phyloP scores from a whole-genome alignment of 805 yeast genomes.

The Pichia ethanolica region DNA sequence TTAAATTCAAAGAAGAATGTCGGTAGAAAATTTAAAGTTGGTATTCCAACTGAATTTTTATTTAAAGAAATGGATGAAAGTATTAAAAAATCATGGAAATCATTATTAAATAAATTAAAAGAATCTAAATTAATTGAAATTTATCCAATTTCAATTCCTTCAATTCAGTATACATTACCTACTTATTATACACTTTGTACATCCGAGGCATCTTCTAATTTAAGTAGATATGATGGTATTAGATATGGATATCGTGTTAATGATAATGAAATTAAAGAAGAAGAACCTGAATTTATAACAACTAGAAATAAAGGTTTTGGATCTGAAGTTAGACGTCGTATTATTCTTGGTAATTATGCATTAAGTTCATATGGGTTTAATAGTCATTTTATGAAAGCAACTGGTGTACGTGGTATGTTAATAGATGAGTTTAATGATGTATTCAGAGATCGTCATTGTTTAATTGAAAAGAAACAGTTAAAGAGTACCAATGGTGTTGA shows the following conservation, averaged over 20 bases:
- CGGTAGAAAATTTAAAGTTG: conserved; percentile 40
- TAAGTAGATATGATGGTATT: conserved; percentile 85
- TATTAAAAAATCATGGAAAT: conserved; percentile 41
- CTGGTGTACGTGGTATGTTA: conserved; percentile 50
- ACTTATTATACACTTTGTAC: conserved; percentile 84
- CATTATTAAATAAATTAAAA: conserved; percentile 37
- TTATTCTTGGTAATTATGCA: conserved; percentile 80
- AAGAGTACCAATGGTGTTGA: conserved; percentile 44
- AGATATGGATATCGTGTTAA: conserved; percentile 61
- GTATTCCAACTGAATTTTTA: conserved; percentile 64
- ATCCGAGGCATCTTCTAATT: conserved; percentile 89
- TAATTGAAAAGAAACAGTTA: conserved; percentile 14
- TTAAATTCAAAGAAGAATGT: conserved; percentile 5
- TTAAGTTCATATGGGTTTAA: conserved; percentile 66
- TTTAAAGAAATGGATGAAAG: conserved; percentile 45
- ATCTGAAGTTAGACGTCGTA: conserved; percentile 72
- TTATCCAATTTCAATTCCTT: conserved; percentile 61
- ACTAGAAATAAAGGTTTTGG: conserved; percentile 72
- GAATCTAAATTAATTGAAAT: conserved; percentile 45
- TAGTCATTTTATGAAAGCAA: conserved; percentile 74
- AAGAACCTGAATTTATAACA: conserved; percentile 34
- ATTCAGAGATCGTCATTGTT: conserved; percentile 46
- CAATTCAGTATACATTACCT: conserved; percentile 59
- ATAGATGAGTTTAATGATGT: conserved; percentile 59
- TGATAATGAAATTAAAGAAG: conserved; percentile 16